Base-by-base conservation (phyloP, 1,284 basidiomycete genomes). In the Trametes versicolor region DNA sequence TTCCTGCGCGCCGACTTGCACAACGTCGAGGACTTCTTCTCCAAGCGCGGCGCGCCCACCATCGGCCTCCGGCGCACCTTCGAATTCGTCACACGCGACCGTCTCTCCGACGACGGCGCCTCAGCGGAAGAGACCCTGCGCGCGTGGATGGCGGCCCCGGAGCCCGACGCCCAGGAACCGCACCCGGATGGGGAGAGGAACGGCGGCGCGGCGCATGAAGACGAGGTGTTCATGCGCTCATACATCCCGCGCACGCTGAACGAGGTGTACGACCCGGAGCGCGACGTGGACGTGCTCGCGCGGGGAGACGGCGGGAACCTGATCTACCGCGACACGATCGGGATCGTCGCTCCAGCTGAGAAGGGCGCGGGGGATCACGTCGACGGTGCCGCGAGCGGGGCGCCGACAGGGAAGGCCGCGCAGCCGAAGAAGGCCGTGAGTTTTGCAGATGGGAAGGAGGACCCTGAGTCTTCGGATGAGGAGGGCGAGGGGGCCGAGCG, bases 11-110 rank as follows among this genome's bases (percentile, higher is more conserved):
- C 87, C 47, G 98, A 99, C 78, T 86, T 99, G 56, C 90, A 89
- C 70, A 99, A 99, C 76, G 84, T 97, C 45, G 96, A 99, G 69
- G 95, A 96, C 47, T 99, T 95, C 78, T 99, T 99, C 77, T 82
- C 85, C 1, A 83, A 89, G 66, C 85, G 90, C 25, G 95, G 95
- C 0, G 90, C 93, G 50, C 79, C 74, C 48, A 92, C 91, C 63
- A 81, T 99, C 39, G 97, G 97, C 2, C 79, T 98, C 39, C 83
- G 94, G 57, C 83, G 87, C 39, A 90, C 90, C 45, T 99, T 99
- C 78, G 96, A 97, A 70, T 97, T 96, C 72, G 83, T 97, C 51
- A 95, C 92, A 1, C 84, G 82, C 67, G 91, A 90, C 52, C 80
- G 75, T 39, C 67, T 87, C 21, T 74, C 72, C 39, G 74, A 77